Evolutionary conservation across 306 rosid species (phyloP).

Genomic region (Elaeagnus macrophylla): DNA sequence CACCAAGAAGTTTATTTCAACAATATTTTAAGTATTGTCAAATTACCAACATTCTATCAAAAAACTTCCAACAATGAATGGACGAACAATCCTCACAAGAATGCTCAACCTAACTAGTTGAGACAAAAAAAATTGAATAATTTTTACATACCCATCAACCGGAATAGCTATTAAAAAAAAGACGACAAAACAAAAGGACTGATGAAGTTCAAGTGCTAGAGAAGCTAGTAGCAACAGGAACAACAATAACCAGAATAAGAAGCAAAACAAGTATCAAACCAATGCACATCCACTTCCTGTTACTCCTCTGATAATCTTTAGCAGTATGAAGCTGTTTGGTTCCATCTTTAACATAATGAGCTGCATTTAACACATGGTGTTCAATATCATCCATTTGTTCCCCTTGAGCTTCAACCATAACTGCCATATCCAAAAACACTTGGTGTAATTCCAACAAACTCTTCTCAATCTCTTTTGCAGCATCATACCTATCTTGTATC

Average conservation of each 20-base stretch:
- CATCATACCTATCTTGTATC: slow-evolving; percentile 68
- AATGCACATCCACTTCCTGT: slow-evolving; percentile 68
- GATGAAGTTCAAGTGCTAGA: slow-evolving; percentile 23
- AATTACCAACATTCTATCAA: no score
- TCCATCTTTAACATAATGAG: slow-evolving; percentile 67
- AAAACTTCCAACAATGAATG: no score
- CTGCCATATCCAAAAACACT: slow-evolving; percentile 86
- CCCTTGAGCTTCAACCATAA: slow-evolving; percentile 90
- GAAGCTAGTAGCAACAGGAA: slow-evolving; percentile 52
- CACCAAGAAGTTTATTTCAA: no score
- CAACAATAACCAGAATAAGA: slow-evolving; percentile 45
- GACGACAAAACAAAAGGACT: no score
- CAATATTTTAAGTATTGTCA: no score
- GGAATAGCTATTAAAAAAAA: no score
- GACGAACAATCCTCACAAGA: no score
- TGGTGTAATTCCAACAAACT: slow-evolving; percentile 76
- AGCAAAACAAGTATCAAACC: slow-evolving; percentile 49
- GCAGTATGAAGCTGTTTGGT: slow-evolving; percentile 50
- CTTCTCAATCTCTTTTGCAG: slow-evolving; percentile 72
- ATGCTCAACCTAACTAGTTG: no score
- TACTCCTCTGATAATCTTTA: slow-evolving; percentile 39
- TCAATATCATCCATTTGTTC: slow-evolving; percentile 89
- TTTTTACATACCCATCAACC: no score
- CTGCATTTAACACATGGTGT: slow-evolving; percentile 68
- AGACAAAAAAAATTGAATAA: no score